These are phyloP conservation scores for Cadophora sp. DNA, from an alignment of 2,329 filamentous ascomycete species.

Conservation along the genomic window DNA sequence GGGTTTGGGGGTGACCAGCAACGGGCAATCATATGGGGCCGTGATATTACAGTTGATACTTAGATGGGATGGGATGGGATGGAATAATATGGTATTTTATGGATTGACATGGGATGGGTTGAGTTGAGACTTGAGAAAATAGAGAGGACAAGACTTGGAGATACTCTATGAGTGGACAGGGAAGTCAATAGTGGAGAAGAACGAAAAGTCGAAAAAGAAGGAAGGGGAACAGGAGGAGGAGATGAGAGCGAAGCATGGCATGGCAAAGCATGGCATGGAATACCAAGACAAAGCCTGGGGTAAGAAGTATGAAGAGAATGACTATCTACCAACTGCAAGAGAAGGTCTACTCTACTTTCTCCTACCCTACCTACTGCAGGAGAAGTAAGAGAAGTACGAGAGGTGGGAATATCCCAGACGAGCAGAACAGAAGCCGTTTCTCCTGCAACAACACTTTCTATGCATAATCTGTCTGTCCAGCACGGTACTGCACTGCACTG, in stretches of 20 bases:
- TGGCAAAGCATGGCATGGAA: conserved; percentile 8
- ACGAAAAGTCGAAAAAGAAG: background rate
- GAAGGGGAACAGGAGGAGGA: background rate
- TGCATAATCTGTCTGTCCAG: background rate
- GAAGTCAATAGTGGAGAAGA: background rate
- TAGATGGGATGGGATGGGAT: background rate
- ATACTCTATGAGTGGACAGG: background rate
- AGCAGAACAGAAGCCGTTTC: background rate
- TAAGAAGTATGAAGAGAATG: background rate
- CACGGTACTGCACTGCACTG: background rate
- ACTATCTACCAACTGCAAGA: no score
- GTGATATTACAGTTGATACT: conserved; percentile 3
- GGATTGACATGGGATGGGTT: background rate
- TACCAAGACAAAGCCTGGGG: background rate
- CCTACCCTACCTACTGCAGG: background rate
- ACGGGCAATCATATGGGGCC: conserved; percentile 2
- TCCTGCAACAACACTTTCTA: background rate
- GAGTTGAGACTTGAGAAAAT: background rate
- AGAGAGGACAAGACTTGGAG: background rate
- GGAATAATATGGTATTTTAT: no score
- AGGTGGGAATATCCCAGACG: background rate
- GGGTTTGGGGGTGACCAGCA: background rate
- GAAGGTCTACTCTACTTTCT: no score
- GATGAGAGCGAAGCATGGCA: conserved; percentile 5
- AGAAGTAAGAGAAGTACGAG: background rate